Conservation (phyloP, 805 yeast genomes). For the Nakazawaea ishiwadae region DNA sequence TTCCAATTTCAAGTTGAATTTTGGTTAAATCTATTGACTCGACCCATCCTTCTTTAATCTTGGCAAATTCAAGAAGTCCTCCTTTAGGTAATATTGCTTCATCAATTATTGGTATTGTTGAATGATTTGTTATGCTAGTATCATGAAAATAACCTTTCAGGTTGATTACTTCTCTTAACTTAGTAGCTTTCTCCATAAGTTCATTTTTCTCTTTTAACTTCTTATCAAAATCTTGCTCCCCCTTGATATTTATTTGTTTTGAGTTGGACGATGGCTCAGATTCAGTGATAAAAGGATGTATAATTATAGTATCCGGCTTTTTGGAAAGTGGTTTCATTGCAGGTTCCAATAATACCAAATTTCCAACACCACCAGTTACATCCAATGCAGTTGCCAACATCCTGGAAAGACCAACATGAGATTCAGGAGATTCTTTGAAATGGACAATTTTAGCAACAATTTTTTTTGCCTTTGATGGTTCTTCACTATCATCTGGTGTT, state of each 20-base stretch:
- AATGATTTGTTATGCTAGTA: conserved; percentile 43
- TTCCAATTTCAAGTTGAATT: conserved; percentile 43
- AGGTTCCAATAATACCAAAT: conserved; percentile 46
- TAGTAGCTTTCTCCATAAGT: conserved; percentile 19
- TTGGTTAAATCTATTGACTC: conserved; percentile 29
- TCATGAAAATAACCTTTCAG: conserved; percentile 12
- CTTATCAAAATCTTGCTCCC: conserved; percentile 19
- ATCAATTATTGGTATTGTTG: conserved; percentile 48
- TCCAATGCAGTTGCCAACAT: conserved; percentile 54
- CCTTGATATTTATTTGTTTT: conserved; percentile 15
- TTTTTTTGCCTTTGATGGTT: conserved; percentile 29
- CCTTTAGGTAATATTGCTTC: conserved; percentile 47
- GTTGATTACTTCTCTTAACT: conserved; percentile 15
- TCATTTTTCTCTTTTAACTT: conserved; percentile 17
- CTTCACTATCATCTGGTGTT: conserved; percentile 9
- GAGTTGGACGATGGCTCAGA: neutral
- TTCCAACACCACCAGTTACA: conserved; percentile 42
- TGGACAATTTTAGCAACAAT: conserved; percentile 50
- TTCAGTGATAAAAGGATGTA: conserved; percentile 51
- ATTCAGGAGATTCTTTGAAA: conserved; percentile 26
- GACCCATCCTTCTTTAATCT: conserved; percentile 42
- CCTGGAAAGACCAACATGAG: conserved; percentile 48
- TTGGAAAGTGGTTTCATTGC: conserved; percentile 29
- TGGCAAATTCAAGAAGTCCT: conserved; percentile 49
- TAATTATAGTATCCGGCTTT: conserved; percentile 33